A percentile compares a stretch with the other conserved stretches of the same genome.
phyloP scores from a whole-genome alignment of 1,284 basidiomycete genomes.

The Stygiomarasmius scandens region DNA sequence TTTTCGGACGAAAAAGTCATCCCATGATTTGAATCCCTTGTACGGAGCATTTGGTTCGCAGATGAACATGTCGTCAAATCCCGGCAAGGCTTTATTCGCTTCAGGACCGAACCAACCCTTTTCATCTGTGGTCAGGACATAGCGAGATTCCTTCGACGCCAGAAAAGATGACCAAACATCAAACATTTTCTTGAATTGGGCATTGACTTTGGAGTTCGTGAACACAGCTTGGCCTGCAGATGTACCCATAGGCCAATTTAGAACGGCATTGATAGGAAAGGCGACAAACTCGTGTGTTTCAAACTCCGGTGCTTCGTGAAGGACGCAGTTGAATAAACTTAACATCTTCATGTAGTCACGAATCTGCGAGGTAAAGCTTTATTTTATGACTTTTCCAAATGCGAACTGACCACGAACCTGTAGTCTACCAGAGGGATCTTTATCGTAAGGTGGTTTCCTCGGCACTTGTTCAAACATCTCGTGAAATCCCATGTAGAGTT shows the following conservation, averaged over 20 bases:
- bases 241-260: slow-evolving; percentile 54
- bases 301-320: slow-evolving; percentile 41
- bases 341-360: slow-evolving; percentile 48
- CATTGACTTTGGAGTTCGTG: slow-evolving; percentile 40
- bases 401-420: slow-evolving; percentile 24
- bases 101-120: slow-evolving; percentile 14
- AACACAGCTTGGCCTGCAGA: slow-evolving; percentile 47
- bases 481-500: slow-evolving; percentile 40
- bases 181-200: slow-evolving; percentile 10
- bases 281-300: slow-evolving; percentile 39
- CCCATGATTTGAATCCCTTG: slow-evolving; percentile 46
- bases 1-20: slow-evolving; percentile 46
- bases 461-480: slow-evolving; percentile 27
- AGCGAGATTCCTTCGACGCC: slow-evolving; percentile 5
- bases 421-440: slow-evolving; percentile 36
- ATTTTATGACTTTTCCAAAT: not conserved
- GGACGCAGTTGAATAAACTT: slow-evolving; percentile 43
- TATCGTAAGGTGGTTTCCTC: slow-evolving; percentile 10
- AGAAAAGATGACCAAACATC: slow-evolving; percentile 15
- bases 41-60: slow-evolving; percentile 36
- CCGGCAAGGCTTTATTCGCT: slow-evolving; percentile 5
- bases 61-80: slow-evolving; percentile 28
- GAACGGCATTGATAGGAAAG: slow-evolving; percentile 46
- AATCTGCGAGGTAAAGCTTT: slow-evolving; percentile 30
- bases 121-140: slow-evolving; percentile 11